These are phyloP conservation scores for Paradendryphiella salina DNA, from an alignment of 2,329 filamentous ascomycete species.

Conservation along the genomic window DNA sequence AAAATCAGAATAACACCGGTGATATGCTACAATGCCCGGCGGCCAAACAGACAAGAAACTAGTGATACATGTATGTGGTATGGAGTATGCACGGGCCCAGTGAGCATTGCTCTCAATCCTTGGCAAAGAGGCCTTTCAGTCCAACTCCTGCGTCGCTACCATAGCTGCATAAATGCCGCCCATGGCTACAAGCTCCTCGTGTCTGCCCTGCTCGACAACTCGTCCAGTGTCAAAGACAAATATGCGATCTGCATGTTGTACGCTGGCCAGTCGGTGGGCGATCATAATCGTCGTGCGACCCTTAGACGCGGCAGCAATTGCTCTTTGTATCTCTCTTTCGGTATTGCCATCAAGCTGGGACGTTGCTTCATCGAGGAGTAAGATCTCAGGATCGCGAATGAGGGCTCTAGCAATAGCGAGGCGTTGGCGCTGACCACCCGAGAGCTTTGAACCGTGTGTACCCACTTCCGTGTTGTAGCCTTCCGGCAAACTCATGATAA, in stretches of 20 bases:
- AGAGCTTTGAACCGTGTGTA: conserved; percentile 49
- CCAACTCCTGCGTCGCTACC: conserved; percentile 44
- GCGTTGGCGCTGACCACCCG: conserved; percentile 53
- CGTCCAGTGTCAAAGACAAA: conserved; percentile 72
- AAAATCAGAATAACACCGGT: not conserved
- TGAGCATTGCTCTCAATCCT: too few relatives aligned
- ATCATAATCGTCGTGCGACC: conserved; percentile 70
- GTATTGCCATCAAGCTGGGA: conserved; percentile 53
- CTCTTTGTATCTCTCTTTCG: conserved; percentile 49
- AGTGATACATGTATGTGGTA: conserved; percentile 3
- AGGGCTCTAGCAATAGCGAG: conserved; percentile 53
- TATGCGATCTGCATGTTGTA: conserved; percentile 78
- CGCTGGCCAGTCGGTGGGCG: conserved; percentile 74
- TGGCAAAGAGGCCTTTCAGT: conserved; percentile 19
- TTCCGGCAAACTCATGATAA: conserved; percentile 53
- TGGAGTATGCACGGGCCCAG: not conserved
- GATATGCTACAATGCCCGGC: not conserved
- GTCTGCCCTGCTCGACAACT: conserved; percentile 64
- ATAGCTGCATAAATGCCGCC: conserved; percentile 44
- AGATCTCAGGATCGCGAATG: conserved; percentile 51
- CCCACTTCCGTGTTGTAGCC: conserved; percentile 54
- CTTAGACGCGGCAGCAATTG: conserved; percentile 48
- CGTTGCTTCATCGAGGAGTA: conserved; percentile 54
- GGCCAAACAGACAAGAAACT: not conserved
- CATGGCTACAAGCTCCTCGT: conserved; percentile 58